Evolutionary conservation across 345 rosid genomes (phyloP), one percentile per base, ranked within the genome.

Genomic region (Hypericum androsaemum): DNA sequence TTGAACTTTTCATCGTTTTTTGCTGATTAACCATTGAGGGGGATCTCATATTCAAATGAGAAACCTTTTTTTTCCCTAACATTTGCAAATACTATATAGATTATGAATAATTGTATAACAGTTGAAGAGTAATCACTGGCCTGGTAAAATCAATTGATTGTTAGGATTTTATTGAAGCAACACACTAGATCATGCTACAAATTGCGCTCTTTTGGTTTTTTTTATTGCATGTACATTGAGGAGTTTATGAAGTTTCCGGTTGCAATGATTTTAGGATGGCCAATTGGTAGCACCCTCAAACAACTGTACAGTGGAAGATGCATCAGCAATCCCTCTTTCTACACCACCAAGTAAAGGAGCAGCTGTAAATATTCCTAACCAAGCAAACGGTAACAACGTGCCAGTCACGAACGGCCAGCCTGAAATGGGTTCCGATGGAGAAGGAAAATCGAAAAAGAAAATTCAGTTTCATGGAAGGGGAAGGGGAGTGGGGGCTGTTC

Each of bases 381-480:
- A 51, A 51, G 54, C 14, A 36, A 13, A 51, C 32, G 4, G 32
- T 22, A 22, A 22, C 5, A 36, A n/a, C 16, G n/a, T 6, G 16
- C 54, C 32, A 51, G 54, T 12, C 13, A 15, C 12, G 5, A 51
- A 51, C 7, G 54, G 54, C 15, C 8, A n/a, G 1, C 12, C 41
- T 35, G 37, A 39, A 35, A 16, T 41, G 41, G 36, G 40, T 14
- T 51, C 7, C 38, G 85, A 76, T 35, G 86, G 72, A 61, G 89
- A 77, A 67, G 71, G 77, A 48, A 84, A 71, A 64, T 72, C 64
- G 35, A 74, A 66, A 67, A 85, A 74, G 74, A 82, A 77, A 62
- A 67, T 60, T 32, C 85, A 73, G 39, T 74, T 63, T 51, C 87
- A 69, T 41, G 95, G 92, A 64, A 78, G 66, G 58, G 95, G 83